Conservation (phyloP, 2,329 filamentous ascomycete genomes). For the Cordyceps cateniannulata region DNA sequence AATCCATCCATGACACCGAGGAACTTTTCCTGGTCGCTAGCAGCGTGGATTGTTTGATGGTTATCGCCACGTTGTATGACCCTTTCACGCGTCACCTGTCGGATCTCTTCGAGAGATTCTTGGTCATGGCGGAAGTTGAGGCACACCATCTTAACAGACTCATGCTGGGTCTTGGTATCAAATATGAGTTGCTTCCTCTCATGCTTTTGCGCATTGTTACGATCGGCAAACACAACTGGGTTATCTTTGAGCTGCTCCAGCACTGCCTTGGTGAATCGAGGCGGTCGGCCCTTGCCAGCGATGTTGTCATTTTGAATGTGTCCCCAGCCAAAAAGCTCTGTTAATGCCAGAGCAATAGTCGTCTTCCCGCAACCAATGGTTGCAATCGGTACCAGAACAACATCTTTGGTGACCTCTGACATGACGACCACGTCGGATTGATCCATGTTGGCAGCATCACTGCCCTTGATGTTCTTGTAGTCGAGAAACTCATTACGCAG, state of each 20-base stretch:
- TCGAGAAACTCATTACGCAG: conserved; percentile 82
- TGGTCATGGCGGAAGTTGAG: conserved; percentile 84
- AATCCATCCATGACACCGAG: conserved; percentile 94
- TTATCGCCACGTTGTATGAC: conserved; percentile 87
- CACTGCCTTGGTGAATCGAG: conserved; percentile 68
- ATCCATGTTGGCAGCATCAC: conserved; percentile 78
- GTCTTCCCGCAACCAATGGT: conserved; percentile 97
- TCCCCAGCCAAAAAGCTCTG: conserved; percentile 81
- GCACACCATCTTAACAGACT: conserved; percentile 68
- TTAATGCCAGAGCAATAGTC: conserved; percentile 75
- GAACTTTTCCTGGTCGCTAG: conserved; percentile 65
- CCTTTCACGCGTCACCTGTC: conserved; percentile 66
- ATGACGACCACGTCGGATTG: conserved; percentile 39
- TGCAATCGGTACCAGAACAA: conserved; percentile 84
- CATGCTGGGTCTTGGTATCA: conserved; percentile 61
- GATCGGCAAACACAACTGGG: conserved; percentile 78
- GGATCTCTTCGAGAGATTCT: conserved; percentile 65
- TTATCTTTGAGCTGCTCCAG: conserved; percentile 56
- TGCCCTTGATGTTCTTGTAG: conserved; percentile 76
- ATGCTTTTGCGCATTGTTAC: conserved; percentile 86
- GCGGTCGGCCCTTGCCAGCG: conserved; percentile 67
- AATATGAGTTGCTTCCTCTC: conserved; percentile 83
- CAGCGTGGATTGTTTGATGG: conserved; percentile 94
- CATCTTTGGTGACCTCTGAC: conserved; percentile 54
- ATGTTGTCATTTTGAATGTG: conserved; percentile 98